Evolutionary conservation across 2,329 filamentous ascomycete genomes (phyloP), one percentile per base, ranked within the genome.

Genomic region (Epichloe sp.): DNA sequence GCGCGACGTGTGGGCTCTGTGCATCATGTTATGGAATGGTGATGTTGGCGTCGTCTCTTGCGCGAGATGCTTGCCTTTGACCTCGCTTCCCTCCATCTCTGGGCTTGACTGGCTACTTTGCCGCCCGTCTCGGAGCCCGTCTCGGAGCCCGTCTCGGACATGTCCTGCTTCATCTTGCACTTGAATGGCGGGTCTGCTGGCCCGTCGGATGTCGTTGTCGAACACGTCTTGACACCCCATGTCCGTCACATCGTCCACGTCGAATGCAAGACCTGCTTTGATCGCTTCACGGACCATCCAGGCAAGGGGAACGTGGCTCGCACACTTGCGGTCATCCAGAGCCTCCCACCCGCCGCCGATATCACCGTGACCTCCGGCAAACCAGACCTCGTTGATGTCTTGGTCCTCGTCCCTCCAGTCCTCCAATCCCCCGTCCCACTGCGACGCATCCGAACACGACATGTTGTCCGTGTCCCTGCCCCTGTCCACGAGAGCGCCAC

Each of bases 311-410:
- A 82, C 74, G 57, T 87, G 83, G 56, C 81, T 85, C 23, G 85
- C 71, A 7, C 82, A 75, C 60, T 86, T 85, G 23, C 71, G 74
- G 1, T 71, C 70, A 0, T 70, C 64, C 0, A 78, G 67, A 4
- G 76, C 68, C 47, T 78, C 77, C 86, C 85, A 89, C 0, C 86
- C 86, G 10, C 86, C 86, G 1, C 86, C 86, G 34, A 90, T 80
- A 55, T 91, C 86, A 2, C 80, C 86, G 55, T 94, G 87, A 11
- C 83, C 82, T 8, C 87, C 87, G 0, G 86, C 75, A 59, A 93
- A 93, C 83, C 84, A 87, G 1, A 91, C 77, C 59, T 93, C 87
- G 53, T 86, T 78, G 46, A 91, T 84, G 57, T 91, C 85, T 60
- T 90, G 86, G 1, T 75, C 71, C 21, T 75, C 71, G 8, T 74